phyloP scores from a whole-genome alignment of 116 monocot species.

The Thalassia testudinum region DNA sequence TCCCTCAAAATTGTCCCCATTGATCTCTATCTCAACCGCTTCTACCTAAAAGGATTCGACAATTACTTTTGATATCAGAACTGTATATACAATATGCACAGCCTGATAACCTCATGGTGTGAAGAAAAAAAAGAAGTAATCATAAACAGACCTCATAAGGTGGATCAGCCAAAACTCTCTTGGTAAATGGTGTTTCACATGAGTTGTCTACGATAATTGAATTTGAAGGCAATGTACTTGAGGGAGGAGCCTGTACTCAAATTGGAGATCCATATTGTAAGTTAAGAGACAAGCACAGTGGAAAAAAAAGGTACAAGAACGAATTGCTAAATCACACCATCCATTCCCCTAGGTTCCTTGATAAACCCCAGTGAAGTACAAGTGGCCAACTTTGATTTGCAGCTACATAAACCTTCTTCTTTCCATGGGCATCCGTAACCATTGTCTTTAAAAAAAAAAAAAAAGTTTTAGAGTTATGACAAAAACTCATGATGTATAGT shows the following conservation, averaged over 20 bases:
- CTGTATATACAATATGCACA: background rate
- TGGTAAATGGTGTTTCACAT: constrained; percentile 67
- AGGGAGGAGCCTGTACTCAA: constrained; percentile 42
- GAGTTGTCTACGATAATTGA: constrained; percentile 40
- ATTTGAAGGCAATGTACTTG: constrained; percentile 32
- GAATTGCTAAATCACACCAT: constrained; percentile 26
- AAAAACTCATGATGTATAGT: too few relatives aligned
- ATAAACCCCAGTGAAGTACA: constrained; percentile 87
- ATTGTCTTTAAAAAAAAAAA: constrained; percentile 42
- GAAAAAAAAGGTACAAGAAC: background rate
- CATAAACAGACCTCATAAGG: constrained; percentile 31
- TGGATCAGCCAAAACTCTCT: constrained; percentile 18
- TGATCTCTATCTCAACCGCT: constrained; percentile 63
- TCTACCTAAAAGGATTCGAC: constrained; percentile 15
- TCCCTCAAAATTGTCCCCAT: constrained; percentile 34
- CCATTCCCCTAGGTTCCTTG: constrained; percentile 68
- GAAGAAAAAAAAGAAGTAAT: constrained; percentile 1
- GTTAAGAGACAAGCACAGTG: background rate
- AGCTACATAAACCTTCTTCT: constrained; percentile 59
- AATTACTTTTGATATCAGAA: background rate
- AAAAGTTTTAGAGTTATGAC: background rate
- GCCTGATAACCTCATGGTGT: background rate
- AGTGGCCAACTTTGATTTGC: constrained; percentile 45
- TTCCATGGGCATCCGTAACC: constrained; percentile 32
- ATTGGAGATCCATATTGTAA: too few relatives aligned